Base-by-base conservation (phyloP, 176 grass and related monocot genomes). In the Raddia distichophylla region DNA sequence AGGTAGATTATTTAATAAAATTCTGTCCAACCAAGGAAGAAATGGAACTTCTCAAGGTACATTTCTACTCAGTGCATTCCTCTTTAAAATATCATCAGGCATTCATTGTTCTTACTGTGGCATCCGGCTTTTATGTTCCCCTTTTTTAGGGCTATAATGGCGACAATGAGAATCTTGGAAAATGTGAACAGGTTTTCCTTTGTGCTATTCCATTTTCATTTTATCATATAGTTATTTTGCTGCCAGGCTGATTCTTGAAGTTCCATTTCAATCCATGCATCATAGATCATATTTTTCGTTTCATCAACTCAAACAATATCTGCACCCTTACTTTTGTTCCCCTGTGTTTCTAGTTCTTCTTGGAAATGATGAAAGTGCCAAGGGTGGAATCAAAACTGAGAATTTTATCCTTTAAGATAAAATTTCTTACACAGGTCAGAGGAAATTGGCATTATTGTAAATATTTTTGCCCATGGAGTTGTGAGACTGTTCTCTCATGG, bases 311-410 rank as follows among this genome's bases (percentile, higher is more conserved):
- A 77, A 82, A 8, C 13, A 64, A 71, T 71, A 71, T 62, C 17
- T 78, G 46, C 52, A 78, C 68, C 76, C 15, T 84, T 60, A 56
- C 74, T 74, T 71, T 71, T 74, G 2, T 71, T 66, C 13, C 90
- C 62, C 15, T 61, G n/a, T 84, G 37, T 65, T 69, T 84, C 52
- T 68, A 98, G 95, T 94, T 91, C 64, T 94, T 98, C 78, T 54
- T 94, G 87, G 95, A 98, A 83, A 88, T 98, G 79, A 98, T 98
- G 90, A 98, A 98, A 90, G 92, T 98, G 58, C 92, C 95, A 86
- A 89, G 92, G 64, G 90, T 94, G 82, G 95, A 94, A 19, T 86
- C 90, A 32, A 98, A 98, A 89, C 48, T 94, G 60, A 93, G 88
- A 84, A 87, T 98, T 64, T 93, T 94, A 76, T 92, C 90, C 59